Percentiles rank a stretch among this genome's conserved stretches.
Conservation (phyloP, 2,329 filamentous ascomycete species). For the Colletotrichum limetticola region DNA sequence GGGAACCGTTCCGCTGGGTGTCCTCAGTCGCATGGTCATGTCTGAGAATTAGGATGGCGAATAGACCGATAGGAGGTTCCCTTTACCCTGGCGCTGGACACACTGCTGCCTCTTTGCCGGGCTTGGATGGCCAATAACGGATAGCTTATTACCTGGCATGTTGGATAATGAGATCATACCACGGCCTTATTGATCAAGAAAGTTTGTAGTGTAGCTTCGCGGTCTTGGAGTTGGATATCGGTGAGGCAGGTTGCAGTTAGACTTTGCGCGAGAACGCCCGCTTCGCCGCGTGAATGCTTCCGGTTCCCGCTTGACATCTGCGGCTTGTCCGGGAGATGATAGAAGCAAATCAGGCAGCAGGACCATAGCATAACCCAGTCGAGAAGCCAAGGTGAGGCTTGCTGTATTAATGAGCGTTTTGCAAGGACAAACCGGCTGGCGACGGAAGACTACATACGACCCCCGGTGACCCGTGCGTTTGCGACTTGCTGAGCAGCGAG, state of each 20-base stretch:
- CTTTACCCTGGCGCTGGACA: conserved; percentile 12
- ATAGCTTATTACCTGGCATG: neutral
- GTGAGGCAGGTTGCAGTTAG: neutral
- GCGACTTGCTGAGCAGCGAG: conserved; percentile 9
- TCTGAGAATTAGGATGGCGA: conserved; percentile 17
- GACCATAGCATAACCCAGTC: conserved; percentile 4
- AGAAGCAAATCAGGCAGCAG: neutral
- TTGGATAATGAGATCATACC: conserved; percentile 20
- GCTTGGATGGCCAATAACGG: conserved; percentile 9
- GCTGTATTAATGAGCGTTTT: neutral
- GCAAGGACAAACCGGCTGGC: conserved; percentile 17
- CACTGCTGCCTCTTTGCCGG: conserved; percentile 13
- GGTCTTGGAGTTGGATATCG: neutral
- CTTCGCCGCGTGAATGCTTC: conserved; percentile 16
- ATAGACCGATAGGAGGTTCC: conserved; percentile 16
- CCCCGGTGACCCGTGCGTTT: conserved; percentile 15
- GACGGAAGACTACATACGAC: conserved; percentile 8
- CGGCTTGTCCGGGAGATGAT: neutral
- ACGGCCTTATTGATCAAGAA: neutral
- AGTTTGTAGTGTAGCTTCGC: conserved; percentile 12
- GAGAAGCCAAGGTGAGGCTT: conserved; percentile 20
- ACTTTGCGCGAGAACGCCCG: conserved; percentile 1
- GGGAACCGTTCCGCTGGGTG: conserved; percentile 28
- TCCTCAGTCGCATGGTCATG: conserved; percentile 17
- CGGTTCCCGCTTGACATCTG: conserved; percentile 9